Evolutionary conservation across 225 moss, liverwort and hornwort species (phyloP).

Genomic region (Ulota crispa): DNA sequence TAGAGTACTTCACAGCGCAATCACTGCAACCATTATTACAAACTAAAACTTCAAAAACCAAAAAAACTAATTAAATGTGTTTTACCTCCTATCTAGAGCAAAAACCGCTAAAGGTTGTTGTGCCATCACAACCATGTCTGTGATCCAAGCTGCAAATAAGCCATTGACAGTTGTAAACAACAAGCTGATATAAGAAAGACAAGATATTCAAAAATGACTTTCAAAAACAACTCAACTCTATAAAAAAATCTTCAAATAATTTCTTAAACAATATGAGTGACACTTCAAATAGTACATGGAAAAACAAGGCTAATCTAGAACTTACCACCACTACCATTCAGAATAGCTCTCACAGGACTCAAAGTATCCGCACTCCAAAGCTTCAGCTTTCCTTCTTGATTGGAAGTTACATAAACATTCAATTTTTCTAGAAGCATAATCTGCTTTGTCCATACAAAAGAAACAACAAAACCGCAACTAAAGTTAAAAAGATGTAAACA

Average conservation of each 20-base stretch:
- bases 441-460: conserved; percentile 31
- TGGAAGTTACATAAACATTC: conserved; percentile 69
- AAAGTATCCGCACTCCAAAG: conserved; percentile 80
- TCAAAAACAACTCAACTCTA: too few relatives aligned
- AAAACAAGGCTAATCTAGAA: background rate
- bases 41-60: background rate
- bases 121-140: conserved; percentile 86
- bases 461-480: background rate
- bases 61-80: background rate
- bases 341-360: conserved; percentile 61
- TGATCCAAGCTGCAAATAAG: conserved; percentile 77
- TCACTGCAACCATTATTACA: background rate
- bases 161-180: background rate
- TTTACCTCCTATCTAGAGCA: conserved; percentile 80
- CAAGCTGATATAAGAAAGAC: background rate
- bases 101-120: conserved; percentile 90
- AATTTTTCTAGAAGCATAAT: conserved; percentile 72
- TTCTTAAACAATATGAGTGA: background rate
- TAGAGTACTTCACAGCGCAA: background rate
- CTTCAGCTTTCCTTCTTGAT: conserved; percentile 81
- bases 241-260: too few relatives aligned
- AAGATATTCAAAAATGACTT: background rate
- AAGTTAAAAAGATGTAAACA: background rate
- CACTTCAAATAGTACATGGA: background rate
- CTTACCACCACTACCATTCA: conserved; percentile 80